A percentile compares a stretch with the other conserved stretches of the same genome.
phyloP scores from a whole-genome alignment of 2,329 filamentous ascomycete genomes.

The Colletotrichum gigasporum region DNA sequence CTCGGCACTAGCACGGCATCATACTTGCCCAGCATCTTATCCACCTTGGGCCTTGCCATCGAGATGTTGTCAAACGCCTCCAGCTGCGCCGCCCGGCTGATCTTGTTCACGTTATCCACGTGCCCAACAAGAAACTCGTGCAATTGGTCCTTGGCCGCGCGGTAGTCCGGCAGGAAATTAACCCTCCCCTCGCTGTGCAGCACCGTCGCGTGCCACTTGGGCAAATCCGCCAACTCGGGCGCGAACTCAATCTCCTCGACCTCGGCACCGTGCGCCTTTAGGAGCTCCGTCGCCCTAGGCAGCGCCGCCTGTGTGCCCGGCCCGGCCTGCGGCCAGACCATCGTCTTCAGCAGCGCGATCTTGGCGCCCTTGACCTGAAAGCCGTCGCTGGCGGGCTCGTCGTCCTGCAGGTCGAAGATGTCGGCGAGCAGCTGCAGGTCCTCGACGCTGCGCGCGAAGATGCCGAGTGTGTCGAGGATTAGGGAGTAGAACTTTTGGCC shows the following conservation, averaged over 20 bases:
- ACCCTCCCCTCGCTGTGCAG: constrained; percentile 61
- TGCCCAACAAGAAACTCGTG: constrained; percentile 54
- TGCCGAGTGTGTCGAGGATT: constrained; percentile 69
- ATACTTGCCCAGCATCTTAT: constrained; percentile 57
- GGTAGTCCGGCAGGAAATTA: constrained; percentile 64
- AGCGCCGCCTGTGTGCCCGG: constrained; percentile 54
- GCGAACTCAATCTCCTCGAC: constrained; percentile 67
- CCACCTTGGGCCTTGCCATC: constrained; percentile 58
- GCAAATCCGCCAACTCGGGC: constrained; percentile 55
- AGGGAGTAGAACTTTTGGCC: constrained; percentile 68
- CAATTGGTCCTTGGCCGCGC: constrained; percentile 55
- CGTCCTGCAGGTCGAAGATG: constrained; percentile 63
- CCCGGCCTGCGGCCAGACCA: constrained; percentile 59
- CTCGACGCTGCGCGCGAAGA: constrained; percentile 65
- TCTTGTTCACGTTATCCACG: constrained; percentile 57
- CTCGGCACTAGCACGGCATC: constrained; percentile 66
- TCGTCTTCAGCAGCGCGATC: constrained; percentile 64
- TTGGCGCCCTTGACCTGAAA: constrained; percentile 55
- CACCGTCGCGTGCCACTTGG: constrained; percentile 61
- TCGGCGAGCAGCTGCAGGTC: constrained; percentile 67
- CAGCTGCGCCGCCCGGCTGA: constrained; percentile 58
- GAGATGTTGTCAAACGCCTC: constrained; percentile 63
- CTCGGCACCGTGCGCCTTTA: constrained; percentile 57
- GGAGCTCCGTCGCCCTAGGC: constrained; percentile 47
- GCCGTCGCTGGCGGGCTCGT: constrained; percentile 43